phyloP scores from a whole-genome alignment of 352 stramenopile species.

The Phytophthora gonapodyides region DNA sequence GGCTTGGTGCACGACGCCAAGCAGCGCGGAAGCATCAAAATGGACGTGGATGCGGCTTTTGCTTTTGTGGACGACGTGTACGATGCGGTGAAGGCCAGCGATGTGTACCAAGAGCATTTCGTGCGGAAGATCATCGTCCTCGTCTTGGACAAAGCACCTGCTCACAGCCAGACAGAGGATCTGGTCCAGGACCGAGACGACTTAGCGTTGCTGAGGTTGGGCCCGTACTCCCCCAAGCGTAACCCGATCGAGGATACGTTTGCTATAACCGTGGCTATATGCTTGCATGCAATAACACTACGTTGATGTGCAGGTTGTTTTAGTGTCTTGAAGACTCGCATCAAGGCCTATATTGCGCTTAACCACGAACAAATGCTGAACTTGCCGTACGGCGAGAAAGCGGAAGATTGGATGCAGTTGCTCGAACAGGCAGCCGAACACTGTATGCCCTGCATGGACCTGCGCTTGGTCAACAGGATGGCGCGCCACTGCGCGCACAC shows the following conservation, averaged over 20 bases:
- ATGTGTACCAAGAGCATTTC: neutral
- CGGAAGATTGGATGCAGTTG: neutral
- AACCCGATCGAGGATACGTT: too few species aligned
- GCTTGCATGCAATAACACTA: too few species aligned
- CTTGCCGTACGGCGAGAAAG: too few species aligned
- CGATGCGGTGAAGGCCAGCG: neutral
- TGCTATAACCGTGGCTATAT: too few species aligned
- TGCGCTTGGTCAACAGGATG: constrained; percentile 10
- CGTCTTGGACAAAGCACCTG: constrained; percentile 10
- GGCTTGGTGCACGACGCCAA: neutral
- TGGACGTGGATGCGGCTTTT: constrained; percentile 8
- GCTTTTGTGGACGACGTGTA: constrained; percentile 12
- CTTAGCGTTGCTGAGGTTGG: constrained; percentile 12
- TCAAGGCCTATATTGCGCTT: constrained; percentile 7
- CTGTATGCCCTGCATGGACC: constrained; percentile 7
- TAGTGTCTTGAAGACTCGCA: constrained; percentile 2
- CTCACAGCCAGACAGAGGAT: constrained; percentile 8
- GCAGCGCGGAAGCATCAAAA: constrained; percentile 10
- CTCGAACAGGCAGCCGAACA: neutral
- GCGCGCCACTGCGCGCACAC: neutral
- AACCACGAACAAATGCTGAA: neutral
- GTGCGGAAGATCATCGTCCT: neutral
- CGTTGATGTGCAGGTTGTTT: constrained; percentile 1
- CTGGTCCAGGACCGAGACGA: constrained; percentile 1
- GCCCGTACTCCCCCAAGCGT: constrained; percentile 9